Percentiles rank a stretch among this genome's conserved stretches.
These are phyloP conservation scores for Trametes coccinea DNA, from an alignment of 768 basidiomycete species.

Conservation along the genomic window DNA sequence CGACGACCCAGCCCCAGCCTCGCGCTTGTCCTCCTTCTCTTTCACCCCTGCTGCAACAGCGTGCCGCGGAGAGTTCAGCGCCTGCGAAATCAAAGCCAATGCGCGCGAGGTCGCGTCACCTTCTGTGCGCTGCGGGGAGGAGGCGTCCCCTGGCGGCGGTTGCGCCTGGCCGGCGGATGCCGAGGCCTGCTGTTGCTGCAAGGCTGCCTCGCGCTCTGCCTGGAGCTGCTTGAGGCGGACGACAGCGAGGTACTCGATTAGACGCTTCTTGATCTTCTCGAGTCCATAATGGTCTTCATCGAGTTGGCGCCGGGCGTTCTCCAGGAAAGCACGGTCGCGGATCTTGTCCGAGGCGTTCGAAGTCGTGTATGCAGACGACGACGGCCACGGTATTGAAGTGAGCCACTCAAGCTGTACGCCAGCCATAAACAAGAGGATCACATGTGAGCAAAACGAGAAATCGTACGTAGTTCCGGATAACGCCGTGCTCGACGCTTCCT, in stretches of 20 bases:
- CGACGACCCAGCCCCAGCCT: not conserved
- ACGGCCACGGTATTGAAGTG: constrained; percentile 80
- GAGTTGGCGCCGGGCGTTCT: constrained; percentile 73
- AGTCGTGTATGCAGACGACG: constrained; percentile 21
- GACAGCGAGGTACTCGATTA: constrained; percentile 91
- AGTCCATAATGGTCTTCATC: constrained; percentile 92
- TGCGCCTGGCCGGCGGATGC: constrained; percentile 14
- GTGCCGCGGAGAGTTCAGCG: constrained; percentile 17
- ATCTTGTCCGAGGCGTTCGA: constrained; percentile 38
- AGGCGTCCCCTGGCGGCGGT: constrained; percentile 7
- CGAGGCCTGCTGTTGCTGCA: not conserved
- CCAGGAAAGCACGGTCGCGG: constrained; percentile 59
- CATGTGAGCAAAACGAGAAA: constrained; percentile 28
- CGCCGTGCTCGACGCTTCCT: constrained; percentile 89
- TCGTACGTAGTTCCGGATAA: constrained; percentile 75
- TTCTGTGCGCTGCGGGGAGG: constrained; percentile 8
- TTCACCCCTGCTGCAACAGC: constrained; percentile 10
- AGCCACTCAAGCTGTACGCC: constrained; percentile 80
- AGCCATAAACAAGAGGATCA: not conserved
- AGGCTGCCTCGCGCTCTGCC: constrained; percentile 28
- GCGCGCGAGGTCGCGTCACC: constrained; percentile 24
- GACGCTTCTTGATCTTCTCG: constrained; percentile 87
- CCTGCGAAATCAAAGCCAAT: constrained; percentile 13
- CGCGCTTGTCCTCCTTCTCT: not conserved
- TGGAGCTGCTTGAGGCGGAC: constrained; percentile 55